phyloP scores from a whole-genome alignment of 2,329 filamentous ascomycete species.

The Monosporascus sp. region DNA sequence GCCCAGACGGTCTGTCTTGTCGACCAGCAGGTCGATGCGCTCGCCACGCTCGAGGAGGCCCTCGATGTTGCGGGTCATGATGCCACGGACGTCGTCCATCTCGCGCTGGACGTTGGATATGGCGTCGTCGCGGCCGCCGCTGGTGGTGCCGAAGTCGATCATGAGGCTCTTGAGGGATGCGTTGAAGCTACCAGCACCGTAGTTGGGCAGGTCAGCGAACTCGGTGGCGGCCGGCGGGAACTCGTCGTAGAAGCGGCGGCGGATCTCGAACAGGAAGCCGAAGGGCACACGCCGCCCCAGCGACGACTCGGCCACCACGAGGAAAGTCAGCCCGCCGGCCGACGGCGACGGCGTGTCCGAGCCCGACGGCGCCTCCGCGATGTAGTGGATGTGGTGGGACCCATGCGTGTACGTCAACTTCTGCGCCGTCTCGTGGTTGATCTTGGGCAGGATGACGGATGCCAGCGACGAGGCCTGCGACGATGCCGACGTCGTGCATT shows the following conservation, averaged over 20 bases:
- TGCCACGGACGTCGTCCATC: slow-evolving; percentile 86
- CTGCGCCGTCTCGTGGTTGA: slow-evolving; percentile 71
- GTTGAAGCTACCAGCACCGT: slow-evolving; percentile 89
- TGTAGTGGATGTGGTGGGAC: slow-evolving; percentile 90
- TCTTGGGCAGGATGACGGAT: slow-evolving; percentile 92
- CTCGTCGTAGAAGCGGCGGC: slow-evolving; percentile 74
- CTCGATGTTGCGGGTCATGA: slow-evolving; percentile 96
- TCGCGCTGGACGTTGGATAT: slow-evolving; percentile 79
- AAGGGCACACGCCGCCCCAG: slow-evolving; percentile 88
- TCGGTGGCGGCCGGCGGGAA: slow-evolving; percentile 65
- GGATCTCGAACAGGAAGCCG: slow-evolving; percentile 85
- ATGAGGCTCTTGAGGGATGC: slow-evolving; percentile 70
- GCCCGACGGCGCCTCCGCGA: slow-evolving; percentile 74
- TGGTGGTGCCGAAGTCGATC: slow-evolving; percentile 77
- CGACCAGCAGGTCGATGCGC: slow-evolving; percentile 86
- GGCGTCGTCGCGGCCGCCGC: slow-evolving; percentile 72
- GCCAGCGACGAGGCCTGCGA: slow-evolving; percentile 82
- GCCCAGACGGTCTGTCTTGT: slow-evolving; percentile 91
- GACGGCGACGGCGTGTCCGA: slow-evolving; percentile 72
- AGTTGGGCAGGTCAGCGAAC: slow-evolving; percentile 75
- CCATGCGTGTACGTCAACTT: slow-evolving; percentile 95
- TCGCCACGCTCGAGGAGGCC: slow-evolving; percentile 84
- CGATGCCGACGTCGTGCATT: slow-evolving; percentile 83
- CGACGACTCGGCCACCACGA: slow-evolving; percentile 78
- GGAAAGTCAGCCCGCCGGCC: slow-evolving; percentile 81